Evolutionary conservation across 805 yeast genomes (phyloP).

Genomic region (Barnettozyma californica): DNA sequence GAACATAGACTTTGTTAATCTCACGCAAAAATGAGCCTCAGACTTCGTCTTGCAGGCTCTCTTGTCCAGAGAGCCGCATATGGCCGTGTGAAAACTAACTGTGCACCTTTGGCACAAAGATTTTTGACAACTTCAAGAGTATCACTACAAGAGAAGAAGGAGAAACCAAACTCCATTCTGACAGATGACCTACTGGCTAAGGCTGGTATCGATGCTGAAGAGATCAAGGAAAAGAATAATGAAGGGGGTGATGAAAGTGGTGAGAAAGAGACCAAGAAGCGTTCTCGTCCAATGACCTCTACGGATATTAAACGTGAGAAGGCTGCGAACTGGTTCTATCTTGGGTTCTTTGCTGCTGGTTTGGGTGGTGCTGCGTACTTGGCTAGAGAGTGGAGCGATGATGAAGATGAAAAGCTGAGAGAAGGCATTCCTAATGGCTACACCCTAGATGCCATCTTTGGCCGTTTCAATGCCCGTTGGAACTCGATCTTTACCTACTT

Average conservation of each 20-base stretch:
- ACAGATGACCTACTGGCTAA: constrained; percentile 77
- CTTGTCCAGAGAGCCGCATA: not conserved
- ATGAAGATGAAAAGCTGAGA: constrained; percentile 57
- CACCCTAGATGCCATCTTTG: constrained; percentile 57
- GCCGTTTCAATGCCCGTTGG: constrained; percentile 66
- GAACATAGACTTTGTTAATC: not conserved
- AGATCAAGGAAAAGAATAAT: constrained; percentile 10
- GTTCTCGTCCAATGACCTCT: constrained; percentile 60
- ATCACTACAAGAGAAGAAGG: constrained; percentile 19
- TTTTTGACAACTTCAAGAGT: constrained; percentile 14
- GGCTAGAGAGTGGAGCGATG: constrained; percentile 82
- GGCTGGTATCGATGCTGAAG: constrained; percentile 72
- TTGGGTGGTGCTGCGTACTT: constrained; percentile 61
- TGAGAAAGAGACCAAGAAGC: constrained; percentile 20
- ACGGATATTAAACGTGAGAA: constrained; percentile 79
- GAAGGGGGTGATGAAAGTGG: constrained; percentile 15
- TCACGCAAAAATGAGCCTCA: not conserved
- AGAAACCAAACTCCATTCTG: constrained; percentile 46
- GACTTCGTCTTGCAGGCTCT: constrained; percentile 1
- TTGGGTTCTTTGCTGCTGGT: constrained; percentile 42
- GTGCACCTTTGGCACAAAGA: constrained; percentile 8
- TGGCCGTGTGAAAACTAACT: not conserved
- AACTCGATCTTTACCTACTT: constrained; percentile 74
- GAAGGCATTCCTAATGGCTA: constrained; percentile 60
- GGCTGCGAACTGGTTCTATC: constrained; percentile 69